phyloP scores from a whole-genome alignment of 768 basidiomycete species.

The Lactarius psammicola region DNA sequence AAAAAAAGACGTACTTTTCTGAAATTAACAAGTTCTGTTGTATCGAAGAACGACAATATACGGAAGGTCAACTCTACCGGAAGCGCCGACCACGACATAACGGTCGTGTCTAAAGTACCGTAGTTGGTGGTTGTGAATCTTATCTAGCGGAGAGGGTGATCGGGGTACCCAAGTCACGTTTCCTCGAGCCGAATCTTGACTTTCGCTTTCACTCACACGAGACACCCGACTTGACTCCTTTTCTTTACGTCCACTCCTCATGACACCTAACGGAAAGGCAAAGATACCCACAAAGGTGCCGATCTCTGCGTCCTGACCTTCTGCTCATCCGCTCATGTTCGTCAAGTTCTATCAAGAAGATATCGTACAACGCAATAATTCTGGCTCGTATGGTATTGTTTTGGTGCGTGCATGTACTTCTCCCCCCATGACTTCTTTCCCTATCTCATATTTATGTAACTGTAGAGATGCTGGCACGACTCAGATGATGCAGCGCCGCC shows the following conservation, averaged over 20 bases:
- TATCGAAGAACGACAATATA: constrained; percentile 16
- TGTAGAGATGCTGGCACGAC: constrained; percentile 86
- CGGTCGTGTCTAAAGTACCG: no score
- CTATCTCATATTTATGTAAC: constrained; percentile 16
- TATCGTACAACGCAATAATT: constrained; percentile 37
- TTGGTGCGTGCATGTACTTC: constrained; percentile 46
- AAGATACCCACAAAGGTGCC: constrained; percentile 39
- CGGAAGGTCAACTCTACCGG: constrained; percentile 15
- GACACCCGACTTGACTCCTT: constrained; percentile 1
- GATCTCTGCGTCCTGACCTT: neutral
- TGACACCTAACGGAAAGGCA: constrained; percentile 33
- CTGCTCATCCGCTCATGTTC: neutral
- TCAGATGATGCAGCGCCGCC: constrained; percentile 63
- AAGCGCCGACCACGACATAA: constrained; percentile 5
- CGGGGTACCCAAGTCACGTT: constrained; percentile 24
- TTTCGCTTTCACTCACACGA: constrained; percentile 3
- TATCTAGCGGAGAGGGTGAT: constrained; percentile 9
- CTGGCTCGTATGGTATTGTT: constrained; percentile 55
- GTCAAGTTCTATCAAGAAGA: constrained; percentile 43
- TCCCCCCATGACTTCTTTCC: neutral
- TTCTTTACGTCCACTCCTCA: constrained; percentile 21
- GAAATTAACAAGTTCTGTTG: constrained; percentile 7
- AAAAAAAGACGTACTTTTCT: constrained; percentile 9
- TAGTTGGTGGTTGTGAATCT: no score
- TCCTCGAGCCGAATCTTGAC: neutral